Evolutionary conservation across 192 early-diverging fungal genomes (phyloP).

Genomic region (Borealophlyctis nickersoniae): DNA sequence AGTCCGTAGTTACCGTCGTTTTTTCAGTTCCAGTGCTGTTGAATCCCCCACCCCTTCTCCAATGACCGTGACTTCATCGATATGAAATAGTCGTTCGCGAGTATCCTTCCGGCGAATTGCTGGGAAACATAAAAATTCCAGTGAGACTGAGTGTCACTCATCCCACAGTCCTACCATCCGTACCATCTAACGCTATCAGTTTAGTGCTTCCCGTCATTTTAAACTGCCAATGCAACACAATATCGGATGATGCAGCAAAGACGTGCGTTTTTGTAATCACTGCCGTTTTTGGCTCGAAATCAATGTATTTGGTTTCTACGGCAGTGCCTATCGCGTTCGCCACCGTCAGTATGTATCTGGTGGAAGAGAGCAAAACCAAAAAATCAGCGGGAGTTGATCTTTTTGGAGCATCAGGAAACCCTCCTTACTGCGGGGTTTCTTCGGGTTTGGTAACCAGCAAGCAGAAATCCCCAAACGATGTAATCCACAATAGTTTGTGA

Average conservation of each 20-base stretch:
- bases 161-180: background rate
- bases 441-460: slow-evolving; percentile 47
- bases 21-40: slow-evolving; percentile 12
- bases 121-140: slow-evolving; percentile 22
- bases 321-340: slow-evolving; percentile 56
- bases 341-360: slow-evolving; percentile 45
- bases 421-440: slow-evolving; percentile 11
- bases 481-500: slow-evolving; percentile 38
- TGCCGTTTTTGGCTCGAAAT: slow-evolving; percentile 46
- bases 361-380: background rate
- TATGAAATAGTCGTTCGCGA: slow-evolving; percentile 48
- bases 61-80: slow-evolving; percentile 44
- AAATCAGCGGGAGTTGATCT: background rate
- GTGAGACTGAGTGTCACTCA: no score
- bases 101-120: slow-evolving; percentile 40
- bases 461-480: slow-evolving; percentile 45
- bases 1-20: slow-evolving; percentile 14
- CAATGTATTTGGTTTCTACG: slow-evolving; percentile 48
- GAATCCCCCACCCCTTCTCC: slow-evolving; percentile 11
- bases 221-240: slow-evolving; percentile 51
- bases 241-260: slow-evolving; percentile 41
- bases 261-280: slow-evolving; percentile 44
- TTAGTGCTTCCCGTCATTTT: slow-evolving; percentile 33
- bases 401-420: background rate
- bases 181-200: slow-evolving; percentile 38